Evolutionary conservation across 176 grass and related monocot species (phyloP).

Genomic region (Phoenix dactylifera): DNA sequence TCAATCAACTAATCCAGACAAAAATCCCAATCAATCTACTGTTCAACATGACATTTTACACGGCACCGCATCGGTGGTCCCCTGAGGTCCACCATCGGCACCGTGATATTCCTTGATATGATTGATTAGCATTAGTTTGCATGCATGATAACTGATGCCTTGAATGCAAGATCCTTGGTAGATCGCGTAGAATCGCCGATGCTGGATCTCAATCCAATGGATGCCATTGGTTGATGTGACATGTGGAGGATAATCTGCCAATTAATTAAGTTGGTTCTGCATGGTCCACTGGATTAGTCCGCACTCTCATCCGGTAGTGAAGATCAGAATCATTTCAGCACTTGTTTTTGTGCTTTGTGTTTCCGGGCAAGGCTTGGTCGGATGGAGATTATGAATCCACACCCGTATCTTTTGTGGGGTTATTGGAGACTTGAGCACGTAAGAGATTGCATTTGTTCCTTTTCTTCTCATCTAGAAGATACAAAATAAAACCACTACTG

Average conservation of each 20-base stretch:
- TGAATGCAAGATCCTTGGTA: no score
- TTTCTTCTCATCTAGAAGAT: no score
- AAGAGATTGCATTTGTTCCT: no score
- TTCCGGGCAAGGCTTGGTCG: not conserved
- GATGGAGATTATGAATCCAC: not conserved
- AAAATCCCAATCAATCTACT: slow-evolving; percentile 20
- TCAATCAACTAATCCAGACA: slow-evolving; percentile 6
- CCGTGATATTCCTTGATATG: not conserved
- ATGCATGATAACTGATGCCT: no score
- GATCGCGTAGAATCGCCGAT: not conserved
- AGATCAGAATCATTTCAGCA: not conserved
- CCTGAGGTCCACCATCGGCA: not conserved
- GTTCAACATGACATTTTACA: not conserved
- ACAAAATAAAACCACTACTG: no score
- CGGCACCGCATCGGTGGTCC: not conserved
- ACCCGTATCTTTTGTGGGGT: not conserved
- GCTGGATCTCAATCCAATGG: not conserved
- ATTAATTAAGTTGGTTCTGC: not conserved
- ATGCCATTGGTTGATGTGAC: not conserved
- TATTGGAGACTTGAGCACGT: not conserved
- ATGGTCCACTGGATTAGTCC: no score
- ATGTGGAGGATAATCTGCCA: not conserved
- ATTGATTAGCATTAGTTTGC: not conserved
- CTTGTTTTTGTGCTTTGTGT: not conserved
- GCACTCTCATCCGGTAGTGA: no score